Conservation (phyloP, 495 filamentous ascomycete genomes). For the Lepidopterella palustris region DNA sequence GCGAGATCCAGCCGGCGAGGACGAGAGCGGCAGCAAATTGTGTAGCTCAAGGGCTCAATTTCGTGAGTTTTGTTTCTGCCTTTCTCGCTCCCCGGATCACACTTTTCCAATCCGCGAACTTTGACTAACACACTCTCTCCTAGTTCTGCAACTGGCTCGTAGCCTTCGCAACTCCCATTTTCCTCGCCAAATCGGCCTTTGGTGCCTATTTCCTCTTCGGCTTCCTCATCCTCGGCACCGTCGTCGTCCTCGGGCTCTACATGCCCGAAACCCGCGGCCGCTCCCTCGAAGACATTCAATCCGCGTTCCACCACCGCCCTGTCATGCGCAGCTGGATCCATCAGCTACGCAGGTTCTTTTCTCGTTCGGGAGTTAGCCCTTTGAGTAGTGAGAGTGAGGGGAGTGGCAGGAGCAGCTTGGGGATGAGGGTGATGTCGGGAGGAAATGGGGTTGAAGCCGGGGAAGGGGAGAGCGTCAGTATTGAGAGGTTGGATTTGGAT, state of each 20-base stretch:
- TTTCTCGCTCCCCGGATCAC: background rate
- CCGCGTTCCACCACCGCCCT: constrained; percentile 39
- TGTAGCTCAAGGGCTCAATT: constrained; percentile 24
- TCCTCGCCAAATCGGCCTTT: constrained; percentile 50
- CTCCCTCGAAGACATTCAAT: constrained; percentile 53
- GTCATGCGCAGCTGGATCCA: constrained; percentile 1
- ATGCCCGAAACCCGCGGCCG: constrained; percentile 59
- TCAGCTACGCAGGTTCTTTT: constrained; percentile 4
- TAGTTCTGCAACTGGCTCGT: constrained; percentile 54
- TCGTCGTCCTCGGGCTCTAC: constrained; percentile 43
- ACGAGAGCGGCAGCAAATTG: constrained; percentile 26
- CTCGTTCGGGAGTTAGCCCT: background rate
- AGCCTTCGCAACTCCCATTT: constrained; percentile 56
- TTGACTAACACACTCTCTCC: background rate
- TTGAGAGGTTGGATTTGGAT: too few relatives aligned
- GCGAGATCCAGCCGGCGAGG: constrained; percentile 27
- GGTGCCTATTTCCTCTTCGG: constrained; percentile 60
- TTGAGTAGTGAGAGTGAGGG: background rate
- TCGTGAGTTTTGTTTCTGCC: constrained; percentile 14
- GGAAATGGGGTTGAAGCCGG: background rate
- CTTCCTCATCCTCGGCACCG: constrained; percentile 43
- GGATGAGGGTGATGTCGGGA: background rate
- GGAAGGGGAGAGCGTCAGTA: too few relatives aligned
- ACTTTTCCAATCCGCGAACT: too few relatives aligned
- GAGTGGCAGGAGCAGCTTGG: background rate